Evolutionary conservation across 2,329 filamentous ascomycete species (phyloP), one percentile per base, ranked within the genome.

Genomic region (Botrytis medusae): DNA sequence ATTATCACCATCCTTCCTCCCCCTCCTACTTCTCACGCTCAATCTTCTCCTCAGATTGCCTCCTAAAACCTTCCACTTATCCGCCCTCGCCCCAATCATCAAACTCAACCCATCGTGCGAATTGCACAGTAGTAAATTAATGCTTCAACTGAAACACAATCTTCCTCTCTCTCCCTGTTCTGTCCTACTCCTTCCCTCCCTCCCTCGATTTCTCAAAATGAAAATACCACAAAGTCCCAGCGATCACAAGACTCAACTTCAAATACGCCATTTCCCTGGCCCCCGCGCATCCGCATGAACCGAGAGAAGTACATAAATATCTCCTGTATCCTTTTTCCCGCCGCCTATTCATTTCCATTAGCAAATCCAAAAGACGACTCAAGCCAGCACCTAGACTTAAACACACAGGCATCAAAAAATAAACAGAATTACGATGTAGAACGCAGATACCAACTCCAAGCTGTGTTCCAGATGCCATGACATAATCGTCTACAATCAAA

Each of bases 381-480:
- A 12, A 22, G 1, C 34, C n/a, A 34, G 37, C 42, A 16, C 42
- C 1, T 18, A 18, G 62, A n/a, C 5, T 29, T 32, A 37, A 1
- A 48, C 12, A n/a, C 12, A 34, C 25, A 46, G 40, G 20, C 37
- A 18, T 64, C 10, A 14, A 22, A 46, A 64, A 46, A 2, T 44
- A 64, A 16, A 25, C 37, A 12, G 20, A 22, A 40, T 46, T 44
- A 12, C 46, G 40, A n/a, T 64, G 62, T 6, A 64, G 22, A 46
- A 1, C 25, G 79, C 85, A 86, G 22, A 81, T 81, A 1, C 83
- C 81, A 14, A 83, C 83, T 0, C 84, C 84, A 44, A 83, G 82
- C 64, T 84, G 81, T 20, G 82, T 83, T 8, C 84, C 85, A 25
- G 79, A 79, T 0, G 84, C 81, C 44, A 83, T 74, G 8, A 74